Conservation (phyloP, 139 green algal species). For the Haematococcus sp. region DNA sequence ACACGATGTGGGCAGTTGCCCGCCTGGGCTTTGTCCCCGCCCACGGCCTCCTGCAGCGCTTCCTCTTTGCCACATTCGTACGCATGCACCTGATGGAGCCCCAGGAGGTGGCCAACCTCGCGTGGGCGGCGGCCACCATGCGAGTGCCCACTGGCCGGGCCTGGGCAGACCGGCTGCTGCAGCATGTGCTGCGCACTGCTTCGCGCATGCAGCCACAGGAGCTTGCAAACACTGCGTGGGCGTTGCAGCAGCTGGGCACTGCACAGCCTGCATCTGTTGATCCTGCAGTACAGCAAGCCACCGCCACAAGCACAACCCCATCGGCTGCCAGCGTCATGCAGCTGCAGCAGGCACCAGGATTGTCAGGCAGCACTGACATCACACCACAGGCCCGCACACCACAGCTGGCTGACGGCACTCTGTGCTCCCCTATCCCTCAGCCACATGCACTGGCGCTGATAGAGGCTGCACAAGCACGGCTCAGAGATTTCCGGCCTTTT, state of each 20-base stretch:
- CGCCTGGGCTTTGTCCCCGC: conserved; percentile 31
- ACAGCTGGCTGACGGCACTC: not conserved
- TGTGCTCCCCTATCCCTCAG: too few species aligned
- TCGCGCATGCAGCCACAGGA: conserved; percentile 13
- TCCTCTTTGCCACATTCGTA: conserved; percentile 22
- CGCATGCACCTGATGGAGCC: conserved; percentile 22
- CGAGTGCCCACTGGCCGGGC: conserved; percentile 3
- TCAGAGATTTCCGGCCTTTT: too few species aligned
- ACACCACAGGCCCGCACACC: not conserved
- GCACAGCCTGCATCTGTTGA: conserved; percentile 1
- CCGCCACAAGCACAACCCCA: not conserved
- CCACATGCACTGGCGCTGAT: too few species aligned
- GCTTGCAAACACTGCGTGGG: conserved; percentile 22
- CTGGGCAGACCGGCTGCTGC: conserved; percentile 13
- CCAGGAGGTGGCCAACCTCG: conserved; percentile 39
- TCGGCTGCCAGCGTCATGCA: too few species aligned
- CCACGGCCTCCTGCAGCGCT: conserved; percentile 19
- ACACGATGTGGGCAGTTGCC: conserved; percentile 38
- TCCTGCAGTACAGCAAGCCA: not conserved
- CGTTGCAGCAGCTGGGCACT: conserved; percentile 11
- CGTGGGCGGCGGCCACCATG: conserved; percentile 30
- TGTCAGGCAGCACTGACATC: not conserved
- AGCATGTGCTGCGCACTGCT: not conserved
- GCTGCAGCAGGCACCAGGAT: not conserved
- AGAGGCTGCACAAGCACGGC: too few species aligned